Evolutionary conservation across 2,329 filamentous ascomycete genomes (phyloP).

Genomic region (Ophiostoma novo-ulmi): DNA sequence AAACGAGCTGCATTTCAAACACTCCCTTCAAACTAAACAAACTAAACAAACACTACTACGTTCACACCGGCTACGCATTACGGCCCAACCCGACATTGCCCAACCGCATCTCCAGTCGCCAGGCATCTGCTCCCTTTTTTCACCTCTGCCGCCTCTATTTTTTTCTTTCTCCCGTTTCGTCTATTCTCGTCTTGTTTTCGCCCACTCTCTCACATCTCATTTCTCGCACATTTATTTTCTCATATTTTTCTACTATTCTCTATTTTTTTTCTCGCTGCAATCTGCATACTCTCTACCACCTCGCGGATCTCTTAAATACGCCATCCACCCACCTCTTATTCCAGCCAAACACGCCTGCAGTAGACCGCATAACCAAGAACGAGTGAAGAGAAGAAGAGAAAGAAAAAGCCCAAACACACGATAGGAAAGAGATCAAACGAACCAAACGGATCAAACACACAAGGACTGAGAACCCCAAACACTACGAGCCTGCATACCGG

Average conservation of each 20-base stretch:
- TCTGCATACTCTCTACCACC: background rate
- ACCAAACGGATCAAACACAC: background rate
- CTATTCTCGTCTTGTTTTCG: background rate
- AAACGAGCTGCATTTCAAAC: background rate
- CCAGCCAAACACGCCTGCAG: slow-evolving; percentile 16
- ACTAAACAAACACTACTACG: background rate
- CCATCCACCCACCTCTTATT: slow-evolving; percentile 5
- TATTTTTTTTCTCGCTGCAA: background rate
- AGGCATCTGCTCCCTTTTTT: background rate
- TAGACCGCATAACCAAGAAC: background rate
- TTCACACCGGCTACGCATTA: slow-evolving; percentile 7
- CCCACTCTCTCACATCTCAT: background rate
- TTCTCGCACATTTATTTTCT: background rate
- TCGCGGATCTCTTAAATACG: slow-evolving; percentile 10
- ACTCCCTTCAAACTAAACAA: background rate
- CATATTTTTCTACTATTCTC: background rate
- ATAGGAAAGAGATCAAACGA: background rate
- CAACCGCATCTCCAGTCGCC: slow-evolving; percentile 1
- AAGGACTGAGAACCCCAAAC: background rate
- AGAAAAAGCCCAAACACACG: background rate
- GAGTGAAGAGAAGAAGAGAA: background rate
- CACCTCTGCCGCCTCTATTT: background rate
- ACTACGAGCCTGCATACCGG: slow-evolving; percentile 5
- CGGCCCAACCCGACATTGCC: slow-evolving; percentile 11
- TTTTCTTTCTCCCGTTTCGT: background rate